Evolutionary conservation across 2,329 filamentous ascomycete genomes (phyloP), one percentile per base, ranked within the genome.

Genomic region (Balansia obtecta): DNA sequence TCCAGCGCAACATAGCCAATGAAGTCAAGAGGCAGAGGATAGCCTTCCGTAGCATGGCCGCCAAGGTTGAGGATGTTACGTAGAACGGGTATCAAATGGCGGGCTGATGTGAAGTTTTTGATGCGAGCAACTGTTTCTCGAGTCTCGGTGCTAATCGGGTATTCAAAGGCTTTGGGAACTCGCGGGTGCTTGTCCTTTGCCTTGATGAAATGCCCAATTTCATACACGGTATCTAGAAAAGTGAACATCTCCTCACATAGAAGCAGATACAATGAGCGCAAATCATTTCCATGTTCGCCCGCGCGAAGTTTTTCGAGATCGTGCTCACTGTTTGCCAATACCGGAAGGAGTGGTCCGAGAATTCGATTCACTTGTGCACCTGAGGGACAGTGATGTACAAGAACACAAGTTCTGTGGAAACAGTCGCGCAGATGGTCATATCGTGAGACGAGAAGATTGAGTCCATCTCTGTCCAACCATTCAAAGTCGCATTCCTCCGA

Each of bases 1-100:
- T 66, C 64, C 43, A 64, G 53, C 20, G 61, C 49, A 27, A 65
- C 54, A 13, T 41, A 50, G 41, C 63, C 57, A 27, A 64, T 46
- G 40, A 63, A 58, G n/a, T 56, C 48, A 32, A 53, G 48, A 8
- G 61, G 58, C 32, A 64, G 41, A 15, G 51, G 45, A 4, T 49
- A 45, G 2, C 11, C 39, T 16, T 30, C n/a, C 13, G 16, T 11
- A 10, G n/a, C 9, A 34, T 44, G 6, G 32, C 37, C 42, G 52
- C 48, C 41, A 44, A 54, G 39, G 12, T 48, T 46, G 10, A 65
- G 53, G 32, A 65, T 51, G 15, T 52, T 49, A 16, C 57, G 55
- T 48, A 61, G 61, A n/a, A 63, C 54, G 16, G 54, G 44, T 4
- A 56, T 52, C 3, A 66, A 54, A 11, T 57, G 49, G 12, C 63